These are phyloP conservation scores for Penicillium soppii DNA, from an alignment of 495 filamentous ascomycete species.

Conservation along the genomic window DNA sequence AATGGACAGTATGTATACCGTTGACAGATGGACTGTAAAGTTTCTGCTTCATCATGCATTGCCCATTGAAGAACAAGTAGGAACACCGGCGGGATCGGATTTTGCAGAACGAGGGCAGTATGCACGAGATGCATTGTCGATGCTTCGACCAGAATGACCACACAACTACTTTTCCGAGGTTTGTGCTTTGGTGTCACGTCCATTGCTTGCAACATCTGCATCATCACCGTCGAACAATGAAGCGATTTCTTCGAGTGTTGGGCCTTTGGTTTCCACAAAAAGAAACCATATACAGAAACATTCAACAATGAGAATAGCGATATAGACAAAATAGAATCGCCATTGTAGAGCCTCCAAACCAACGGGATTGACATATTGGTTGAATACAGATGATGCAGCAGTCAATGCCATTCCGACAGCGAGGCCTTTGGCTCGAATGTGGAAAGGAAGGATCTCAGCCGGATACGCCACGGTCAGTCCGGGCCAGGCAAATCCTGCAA, in stretches of 20 bases:
- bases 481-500: slow-evolving; percentile 39
- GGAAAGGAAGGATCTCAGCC: slow-evolving; percentile 65
- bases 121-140: slow-evolving; percentile 22
- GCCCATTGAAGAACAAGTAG: slow-evolving; percentile 19
- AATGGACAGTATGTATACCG: slow-evolving; percentile 16
- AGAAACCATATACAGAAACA: slow-evolving; percentile 58
- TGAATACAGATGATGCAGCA: slow-evolving; percentile 53
- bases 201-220: slow-evolving; percentile 36
- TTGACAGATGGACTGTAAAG: slow-evolving; percentile 31
- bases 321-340: slow-evolving; percentile 61
- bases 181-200: background rate
- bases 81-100: slow-evolving; percentile 1
- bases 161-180: no score
- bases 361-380: slow-evolving; percentile 56
- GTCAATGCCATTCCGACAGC: slow-evolving; percentile 50
- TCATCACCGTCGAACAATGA: slow-evolving; percentile 58
- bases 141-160: slow-evolving; percentile 11
- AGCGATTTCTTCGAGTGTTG: slow-evolving; percentile 61
- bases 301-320: slow-evolving; percentile 57
- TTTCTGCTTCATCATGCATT: slow-evolving; percentile 30
- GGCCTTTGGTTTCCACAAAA: slow-evolving; percentile 62
- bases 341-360: slow-evolving; percentile 53
- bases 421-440: slow-evolving; percentile 65
- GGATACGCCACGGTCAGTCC: slow-evolving; percentile 59
- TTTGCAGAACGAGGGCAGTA: slow-evolving; percentile 20